These are phyloP conservation scores for Gnaphalium uliginosum DNA, from an alignment of 129 eudicot genomes.

Conservation along the genomic window DNA sequence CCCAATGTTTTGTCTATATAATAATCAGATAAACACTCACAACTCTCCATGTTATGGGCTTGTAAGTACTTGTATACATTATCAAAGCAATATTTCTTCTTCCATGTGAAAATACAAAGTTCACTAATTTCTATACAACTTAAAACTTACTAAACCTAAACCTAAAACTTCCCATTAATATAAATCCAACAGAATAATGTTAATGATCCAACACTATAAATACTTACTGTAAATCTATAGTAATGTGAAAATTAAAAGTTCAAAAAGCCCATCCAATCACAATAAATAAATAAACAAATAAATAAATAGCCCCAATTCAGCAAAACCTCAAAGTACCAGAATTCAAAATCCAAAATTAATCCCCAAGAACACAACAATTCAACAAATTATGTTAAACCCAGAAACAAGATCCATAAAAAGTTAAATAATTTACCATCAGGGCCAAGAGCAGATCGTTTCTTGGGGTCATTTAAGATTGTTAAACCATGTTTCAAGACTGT, in stretches of 20 bases:
- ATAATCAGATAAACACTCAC: no score
- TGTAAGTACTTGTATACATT: no score
- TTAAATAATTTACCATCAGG: slow-evolving; percentile 58
- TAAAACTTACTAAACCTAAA: not conserved
- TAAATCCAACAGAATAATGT: slow-evolving; percentile 1
- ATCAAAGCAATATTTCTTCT: no score
- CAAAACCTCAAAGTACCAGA: not conserved
- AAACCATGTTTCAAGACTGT: slow-evolving; percentile 79
- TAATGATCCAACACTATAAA: not conserved
- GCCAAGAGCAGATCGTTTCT: slow-evolving; percentile 78
- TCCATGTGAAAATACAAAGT: no score
- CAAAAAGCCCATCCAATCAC: not conserved
- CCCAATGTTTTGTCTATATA: no score
- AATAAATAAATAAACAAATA: not conserved
- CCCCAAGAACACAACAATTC: not conserved
- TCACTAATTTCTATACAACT: no score
- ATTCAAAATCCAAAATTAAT: not conserved
- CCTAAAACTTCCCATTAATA: not conserved
- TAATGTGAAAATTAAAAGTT: not conserved
- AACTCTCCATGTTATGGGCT: no score
- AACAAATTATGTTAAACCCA: slow-evolving; percentile 19
- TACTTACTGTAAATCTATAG: not conserved
- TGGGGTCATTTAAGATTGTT: slow-evolving; percentile 69
- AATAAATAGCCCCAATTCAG: not conserved
- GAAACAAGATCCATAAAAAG: not conserved